Percentiles rank a stretch among this genome's conserved stretches.
Evolutionary conservation across 257 asterid species (phyloP).

Genomic region (Mentha longifolia): DNA sequence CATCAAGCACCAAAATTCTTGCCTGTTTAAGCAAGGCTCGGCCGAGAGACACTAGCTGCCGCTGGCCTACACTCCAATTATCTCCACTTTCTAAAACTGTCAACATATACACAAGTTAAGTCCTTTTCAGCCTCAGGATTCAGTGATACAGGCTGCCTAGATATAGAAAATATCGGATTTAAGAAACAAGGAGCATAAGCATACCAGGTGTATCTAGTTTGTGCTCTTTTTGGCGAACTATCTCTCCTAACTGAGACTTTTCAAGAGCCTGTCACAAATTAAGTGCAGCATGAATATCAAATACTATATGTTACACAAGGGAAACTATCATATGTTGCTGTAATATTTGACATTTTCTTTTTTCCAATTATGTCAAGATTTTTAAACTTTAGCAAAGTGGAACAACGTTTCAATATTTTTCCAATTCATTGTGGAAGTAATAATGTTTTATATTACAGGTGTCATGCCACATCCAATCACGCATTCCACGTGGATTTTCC

Average conservation of each 20-base stretch:
- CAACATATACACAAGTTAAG: not conserved
- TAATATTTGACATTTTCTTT: too few relatives aligned
- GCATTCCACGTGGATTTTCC: too few relatives aligned
- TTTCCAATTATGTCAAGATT: too few relatives aligned
- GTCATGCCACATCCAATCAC: too few relatives aligned
- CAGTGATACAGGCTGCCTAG: too few relatives aligned
- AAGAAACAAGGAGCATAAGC: not conserved
- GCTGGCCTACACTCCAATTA: constrained; percentile 97
- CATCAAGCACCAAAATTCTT: constrained; percentile 88
- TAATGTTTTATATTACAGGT: too few relatives aligned
- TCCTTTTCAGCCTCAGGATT: not conserved
- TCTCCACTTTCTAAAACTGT: constrained; percentile 90
- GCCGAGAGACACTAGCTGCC: constrained; percentile 93
- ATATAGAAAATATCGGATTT: too few relatives aligned
- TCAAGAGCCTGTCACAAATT: constrained; percentile 74
- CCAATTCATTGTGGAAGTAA: too few relatives aligned
- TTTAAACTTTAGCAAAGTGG: too few relatives aligned
- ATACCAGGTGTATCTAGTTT: constrained; percentile 87
- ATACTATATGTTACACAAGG: not conserved
- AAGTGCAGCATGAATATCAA: constrained; percentile 3
- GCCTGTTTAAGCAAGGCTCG: constrained; percentile 96
- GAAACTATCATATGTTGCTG: too few relatives aligned
- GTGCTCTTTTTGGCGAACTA: constrained; percentile 80
- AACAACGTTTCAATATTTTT: too few relatives aligned
- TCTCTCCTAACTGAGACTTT: constrained; percentile 89